phyloP scores from a whole-genome alignment of 257 asterid genomes.

The Nicotiana sylvestris region DNA sequence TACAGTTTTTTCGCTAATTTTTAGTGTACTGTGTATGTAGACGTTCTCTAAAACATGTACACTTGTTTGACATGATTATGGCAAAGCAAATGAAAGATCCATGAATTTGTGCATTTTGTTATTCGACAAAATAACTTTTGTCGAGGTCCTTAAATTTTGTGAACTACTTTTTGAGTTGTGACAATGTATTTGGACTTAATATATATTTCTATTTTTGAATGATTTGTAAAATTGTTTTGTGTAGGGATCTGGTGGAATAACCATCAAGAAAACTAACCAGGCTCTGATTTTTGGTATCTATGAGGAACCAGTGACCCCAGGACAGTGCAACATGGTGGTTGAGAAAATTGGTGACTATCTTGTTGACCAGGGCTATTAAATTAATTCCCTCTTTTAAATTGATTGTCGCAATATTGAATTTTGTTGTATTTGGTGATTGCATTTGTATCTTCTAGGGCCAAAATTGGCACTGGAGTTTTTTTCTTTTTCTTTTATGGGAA shows the following conservation, averaged over 20 bases:
- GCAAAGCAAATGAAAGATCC: too few species aligned
- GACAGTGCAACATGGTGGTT: conserved; percentile 61
- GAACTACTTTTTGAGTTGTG: not conserved
- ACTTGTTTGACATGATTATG: too few species aligned
- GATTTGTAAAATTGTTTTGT: not conserved
- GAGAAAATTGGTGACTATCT: conserved; percentile 64
- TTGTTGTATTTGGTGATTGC: not conserved
- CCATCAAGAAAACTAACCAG: conserved; percentile 52
- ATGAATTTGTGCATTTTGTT: too few species aligned
- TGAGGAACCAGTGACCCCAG: conserved; percentile 67
- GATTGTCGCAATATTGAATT: not conserved
- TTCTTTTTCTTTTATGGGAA: not conserved
- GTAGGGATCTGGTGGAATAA: conserved; percentile 54
- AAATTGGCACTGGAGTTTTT: not conserved
- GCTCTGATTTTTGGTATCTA: conserved; percentile 45
- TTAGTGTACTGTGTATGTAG: too few species aligned
- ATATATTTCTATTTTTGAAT: not conserved
- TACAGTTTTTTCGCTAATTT: too few species aligned
- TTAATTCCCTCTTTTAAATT: not conserved
- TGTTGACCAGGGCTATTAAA: conserved; percentile 44
- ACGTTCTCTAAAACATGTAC: too few species aligned
- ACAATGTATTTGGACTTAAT: not conserved
- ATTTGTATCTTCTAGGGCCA: not conserved
- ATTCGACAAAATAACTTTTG: too few species aligned
- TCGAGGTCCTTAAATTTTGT: too few species aligned